phyloP scores from a whole-genome alignment of 2,329 filamentous ascomycete genomes.

The Talaromyces rugulosus region DNA sequence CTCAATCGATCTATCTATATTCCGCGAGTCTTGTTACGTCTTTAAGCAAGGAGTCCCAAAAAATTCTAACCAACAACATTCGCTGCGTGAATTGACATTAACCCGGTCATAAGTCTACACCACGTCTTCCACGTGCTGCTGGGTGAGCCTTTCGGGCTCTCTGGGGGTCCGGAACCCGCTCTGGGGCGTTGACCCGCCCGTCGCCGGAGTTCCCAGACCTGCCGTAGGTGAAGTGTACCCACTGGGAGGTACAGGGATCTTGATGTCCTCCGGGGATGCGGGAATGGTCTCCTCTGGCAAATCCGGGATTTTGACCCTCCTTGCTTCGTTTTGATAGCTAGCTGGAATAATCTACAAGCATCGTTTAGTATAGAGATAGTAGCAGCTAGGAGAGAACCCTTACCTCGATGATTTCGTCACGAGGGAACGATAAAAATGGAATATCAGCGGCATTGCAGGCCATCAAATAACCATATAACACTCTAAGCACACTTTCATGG shows the following conservation, averaged over 20 bases:
- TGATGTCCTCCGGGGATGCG: constrained; percentile 73
- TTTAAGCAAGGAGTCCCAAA: constrained; percentile 5
- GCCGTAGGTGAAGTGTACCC: constrained; percentile 43
- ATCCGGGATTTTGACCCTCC: constrained; percentile 77
- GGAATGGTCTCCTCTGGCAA: constrained; percentile 65
- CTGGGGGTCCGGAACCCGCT: constrained; percentile 39
- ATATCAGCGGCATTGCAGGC: constrained; percentile 95
- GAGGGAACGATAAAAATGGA: constrained; percentile 85
- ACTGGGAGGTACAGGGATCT: constrained; percentile 67
- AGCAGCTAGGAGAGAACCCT: constrained; percentile 15
- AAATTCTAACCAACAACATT: neutral
- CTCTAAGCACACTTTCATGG: constrained; percentile 94
- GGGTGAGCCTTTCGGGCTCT: constrained; percentile 41
- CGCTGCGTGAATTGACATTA: neutral
- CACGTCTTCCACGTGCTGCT: constrained; percentile 43
- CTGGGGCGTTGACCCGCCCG: constrained; percentile 41
- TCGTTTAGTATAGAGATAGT: constrained; percentile 14
- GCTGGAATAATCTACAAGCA: constrained; percentile 77
- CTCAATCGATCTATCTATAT: constrained; percentile 6
- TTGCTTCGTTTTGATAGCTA: constrained; percentile 94
- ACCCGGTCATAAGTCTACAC: constrained; percentile 24
- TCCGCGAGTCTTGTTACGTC: neutral
- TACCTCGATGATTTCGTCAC: constrained; percentile 93
- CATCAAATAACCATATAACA: constrained; percentile 97
- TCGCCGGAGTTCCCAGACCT: constrained; percentile 36